phyloP scores from a whole-genome alignment of 257 asterid genomes.

The Osmanthus fragrans region DNA sequence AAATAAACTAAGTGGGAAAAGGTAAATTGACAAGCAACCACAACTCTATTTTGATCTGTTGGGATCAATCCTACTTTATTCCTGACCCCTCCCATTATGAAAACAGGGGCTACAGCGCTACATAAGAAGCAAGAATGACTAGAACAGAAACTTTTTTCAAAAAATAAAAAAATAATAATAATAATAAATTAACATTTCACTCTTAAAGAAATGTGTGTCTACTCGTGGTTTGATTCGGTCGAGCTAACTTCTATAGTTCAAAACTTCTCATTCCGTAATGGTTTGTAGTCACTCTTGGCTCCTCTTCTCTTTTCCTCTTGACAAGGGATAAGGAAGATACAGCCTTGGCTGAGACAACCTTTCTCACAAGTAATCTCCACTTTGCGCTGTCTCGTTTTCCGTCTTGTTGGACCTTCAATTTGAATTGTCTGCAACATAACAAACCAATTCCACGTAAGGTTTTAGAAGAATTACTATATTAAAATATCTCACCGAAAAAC shows the following conservation, averaged over 20 bases:
- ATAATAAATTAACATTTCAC: no score
- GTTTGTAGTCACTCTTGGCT: not conserved
- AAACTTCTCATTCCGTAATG: not conserved
- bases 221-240: not conserved
- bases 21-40: not conserved
- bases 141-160: not conserved
- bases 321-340: not conserved
- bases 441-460: not conserved
- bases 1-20: not conserved
- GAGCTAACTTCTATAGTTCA: not conserved
- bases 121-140: not conserved
- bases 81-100: not conserved
- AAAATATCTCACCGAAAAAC: not conserved
- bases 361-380: not conserved
- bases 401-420: not conserved
- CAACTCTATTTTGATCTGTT: not conserved
- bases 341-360: not conserved
- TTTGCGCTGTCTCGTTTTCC: not conserved
- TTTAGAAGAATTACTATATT: not conserved
- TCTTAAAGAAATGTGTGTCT: no score
- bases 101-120: not conserved
- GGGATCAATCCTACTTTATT: not conserved
- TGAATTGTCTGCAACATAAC: not conserved
- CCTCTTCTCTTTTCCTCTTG: not conserved
- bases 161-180: not conserved